Base-by-base conservation (phyloP, 2,329 filamentous ascomycete species). In the Colletotrichum lindemuthianum region DNA sequence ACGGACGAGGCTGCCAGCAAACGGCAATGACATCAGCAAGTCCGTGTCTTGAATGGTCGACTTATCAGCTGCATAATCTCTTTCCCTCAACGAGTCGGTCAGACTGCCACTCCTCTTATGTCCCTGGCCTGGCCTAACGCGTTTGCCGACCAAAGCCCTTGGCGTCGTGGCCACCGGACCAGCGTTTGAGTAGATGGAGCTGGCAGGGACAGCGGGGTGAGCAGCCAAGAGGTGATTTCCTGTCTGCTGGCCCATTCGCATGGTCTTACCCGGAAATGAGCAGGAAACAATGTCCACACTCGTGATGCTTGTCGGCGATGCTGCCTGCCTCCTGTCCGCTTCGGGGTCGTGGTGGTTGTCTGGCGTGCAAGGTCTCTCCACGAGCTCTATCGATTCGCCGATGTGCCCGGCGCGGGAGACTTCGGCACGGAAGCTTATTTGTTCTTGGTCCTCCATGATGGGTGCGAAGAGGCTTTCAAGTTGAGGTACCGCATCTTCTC, bases 41-140 rank as follows among this genome's bases (percentile, higher is more conserved):
- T 89, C 86, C 4, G 82, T 79, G 24, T 85, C 85, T 67, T 84
- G 86, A 67, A 82, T 81, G 4, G 82, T 73, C 13, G 58, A 47
- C 64, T 81, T 84, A 49, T 86, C 84, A 6, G 77, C 76, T 24
- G 75, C 86, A 77, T 79, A 89, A 76, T 96, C 92, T 41, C 58
- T 67, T 33, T 68, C 67, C 69, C 93, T 84, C 55, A 95, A 76
- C 1, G 94, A 95, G 77, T 97, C 92, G 0, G 91, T 92, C 70
- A 96, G 90, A 74, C 94, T 97, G 53, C 90, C 93, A 72, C 92
- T 97, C 24, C 93, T 89, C 76, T 93, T 94, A 77, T 97, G 93
- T 3, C 81, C 75, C 67, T 86, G 84, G 11, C 79, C 78, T 16
- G 87, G 84, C 13, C 87, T 84, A 8, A 86, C 81, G 13, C 86